Conservation (phyloP, 148 eudicot species). For the Diospyros kaki region DNA sequence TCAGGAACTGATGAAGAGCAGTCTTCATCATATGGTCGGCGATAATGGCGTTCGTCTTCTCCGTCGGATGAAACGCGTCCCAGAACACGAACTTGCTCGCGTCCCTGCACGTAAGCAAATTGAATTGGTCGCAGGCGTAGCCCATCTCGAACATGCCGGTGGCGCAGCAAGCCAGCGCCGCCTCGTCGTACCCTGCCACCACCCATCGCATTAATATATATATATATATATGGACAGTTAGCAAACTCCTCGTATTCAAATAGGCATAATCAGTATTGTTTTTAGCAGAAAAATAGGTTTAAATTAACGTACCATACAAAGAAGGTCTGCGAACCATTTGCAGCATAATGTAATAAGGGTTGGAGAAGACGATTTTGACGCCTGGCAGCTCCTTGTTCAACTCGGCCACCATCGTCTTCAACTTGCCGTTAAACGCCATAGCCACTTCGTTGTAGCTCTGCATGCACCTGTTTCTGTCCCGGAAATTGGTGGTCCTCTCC, state of each 20-base stretch:
- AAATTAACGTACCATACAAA: conserved; percentile 27
- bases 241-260: too few relatives aligned
- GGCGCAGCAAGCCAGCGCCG: conserved; percentile 67
- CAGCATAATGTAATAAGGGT: conserved; percentile 41
- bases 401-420: conserved; percentile 28
- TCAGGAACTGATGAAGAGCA: conserved; percentile 31
- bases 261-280: too few relatives aligned
- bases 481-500: conserved; percentile 50
- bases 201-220: background rate
- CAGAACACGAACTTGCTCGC: conserved; percentile 68
- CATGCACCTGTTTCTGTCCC: conserved; percentile 27
- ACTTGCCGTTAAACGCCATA: conserved; percentile 41
- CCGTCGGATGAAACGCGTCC: conserved; percentile 85
- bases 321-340: conserved; percentile 44
- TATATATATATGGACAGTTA: background rate
- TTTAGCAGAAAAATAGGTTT: too few relatives aligned
- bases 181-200: conserved; percentile 49
- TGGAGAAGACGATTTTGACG: conserved; percentile 37
- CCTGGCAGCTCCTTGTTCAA: conserved; percentile 45
- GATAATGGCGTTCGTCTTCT: conserved; percentile 46
- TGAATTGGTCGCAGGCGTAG: conserved; percentile 40
- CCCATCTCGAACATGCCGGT: conserved; percentile 71
- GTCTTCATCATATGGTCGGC: conserved; percentile 39
- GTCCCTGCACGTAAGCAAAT: conserved; percentile 48
- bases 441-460: conserved; percentile 58